phyloP scores from a whole-genome alignment of 768 basidiomycete genomes.

The Lyophyllum atratum region DNA sequence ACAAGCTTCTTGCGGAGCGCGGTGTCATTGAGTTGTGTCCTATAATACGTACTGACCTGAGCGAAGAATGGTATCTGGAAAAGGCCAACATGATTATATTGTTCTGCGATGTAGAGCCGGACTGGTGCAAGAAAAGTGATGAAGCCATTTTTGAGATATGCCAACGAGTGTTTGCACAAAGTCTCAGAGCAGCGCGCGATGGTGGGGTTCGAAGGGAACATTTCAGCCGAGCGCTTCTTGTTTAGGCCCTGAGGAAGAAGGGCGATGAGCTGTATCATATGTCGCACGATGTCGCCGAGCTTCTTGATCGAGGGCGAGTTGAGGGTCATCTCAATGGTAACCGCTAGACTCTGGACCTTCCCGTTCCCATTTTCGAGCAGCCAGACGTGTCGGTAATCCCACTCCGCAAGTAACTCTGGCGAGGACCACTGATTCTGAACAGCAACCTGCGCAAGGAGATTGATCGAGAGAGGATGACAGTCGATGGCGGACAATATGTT shows the following conservation, averaged over 20 bases:
- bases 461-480: conserved; percentile 18
- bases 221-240: neutral
- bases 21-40: neutral
- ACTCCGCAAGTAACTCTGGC: conserved; percentile 6
- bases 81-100: neutral
- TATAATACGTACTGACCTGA: neutral
- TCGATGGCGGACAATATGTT: conserved; percentile 11
- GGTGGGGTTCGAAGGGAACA: neutral
- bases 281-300: neutral
- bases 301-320: conserved; percentile 12
- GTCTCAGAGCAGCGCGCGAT: conserved; percentile 3
- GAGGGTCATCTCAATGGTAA: conserved; percentile 12
- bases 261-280: conserved; percentile 10
- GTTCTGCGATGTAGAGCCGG: conserved; percentile 10
- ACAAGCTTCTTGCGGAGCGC: neutral
- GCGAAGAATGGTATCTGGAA: conserved; percentile 4
- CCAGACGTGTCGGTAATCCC: conserved; percentile 9
- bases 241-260: conserved; percentile 13
- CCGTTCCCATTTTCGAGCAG: conserved; percentile 10
- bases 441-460: conserved; percentile 14
- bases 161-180: conserved; percentile 10
- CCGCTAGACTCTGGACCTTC: conserved; percentile 11
- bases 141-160: conserved; percentile 7
- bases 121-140: conserved; percentile 17
- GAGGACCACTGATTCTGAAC: conserved; percentile 15